Conservation (phyloP, 2,329 filamentous ascomycete species). For the Curvularia sp. region DNA sequence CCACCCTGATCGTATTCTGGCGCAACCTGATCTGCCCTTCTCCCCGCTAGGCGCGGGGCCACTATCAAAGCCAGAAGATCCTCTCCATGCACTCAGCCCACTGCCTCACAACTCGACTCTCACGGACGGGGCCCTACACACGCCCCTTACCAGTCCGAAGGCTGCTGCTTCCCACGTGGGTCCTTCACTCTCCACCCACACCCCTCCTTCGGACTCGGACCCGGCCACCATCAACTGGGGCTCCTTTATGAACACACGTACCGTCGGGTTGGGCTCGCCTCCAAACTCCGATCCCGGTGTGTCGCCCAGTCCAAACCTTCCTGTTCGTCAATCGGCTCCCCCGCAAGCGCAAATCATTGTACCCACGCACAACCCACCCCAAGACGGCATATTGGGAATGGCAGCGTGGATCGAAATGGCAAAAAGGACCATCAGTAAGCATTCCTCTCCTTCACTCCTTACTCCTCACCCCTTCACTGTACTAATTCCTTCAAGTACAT, state of each 20-base stretch:
- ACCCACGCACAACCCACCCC: conserved; percentile 32
- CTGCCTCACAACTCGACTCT: conserved; percentile 25
- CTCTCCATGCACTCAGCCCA: conserved; percentile 50
- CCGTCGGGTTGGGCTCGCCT: conserved; percentile 50
- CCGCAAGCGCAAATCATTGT: conserved; percentile 37
- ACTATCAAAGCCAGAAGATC: conserved; percentile 50
- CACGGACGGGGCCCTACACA: conserved; percentile 27
- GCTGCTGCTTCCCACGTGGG: conserved; percentile 35
- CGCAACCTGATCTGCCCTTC: conserved; percentile 36
- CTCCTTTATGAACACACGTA: conserved; percentile 45
- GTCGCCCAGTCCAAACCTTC: conserved; percentile 37
- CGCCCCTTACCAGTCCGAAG: conserved; percentile 27
- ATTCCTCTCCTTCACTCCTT: background rate
- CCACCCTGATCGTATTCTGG: conserved; percentile 51
- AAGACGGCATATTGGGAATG: conserved; percentile 35
- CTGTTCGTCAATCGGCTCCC: conserved; percentile 29
- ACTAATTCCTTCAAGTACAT: conserved; percentile 35
- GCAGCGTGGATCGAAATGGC: conserved; percentile 42
- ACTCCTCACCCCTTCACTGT: background rate
- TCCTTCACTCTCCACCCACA: conserved; percentile 53
- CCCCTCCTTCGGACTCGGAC: conserved; percentile 56
- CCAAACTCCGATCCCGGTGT: conserved; percentile 48
- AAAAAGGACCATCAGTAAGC: conserved; percentile 46
- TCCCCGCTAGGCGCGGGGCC: conserved; percentile 47
- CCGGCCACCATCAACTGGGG: conserved; percentile 52